A percentile compares a stretch with the other conserved stretches of the same genome.
These are phyloP conservation scores for Brassica juncea DNA, from an alignment of 345 rosid genomes.

Conservation along the genomic window DNA sequence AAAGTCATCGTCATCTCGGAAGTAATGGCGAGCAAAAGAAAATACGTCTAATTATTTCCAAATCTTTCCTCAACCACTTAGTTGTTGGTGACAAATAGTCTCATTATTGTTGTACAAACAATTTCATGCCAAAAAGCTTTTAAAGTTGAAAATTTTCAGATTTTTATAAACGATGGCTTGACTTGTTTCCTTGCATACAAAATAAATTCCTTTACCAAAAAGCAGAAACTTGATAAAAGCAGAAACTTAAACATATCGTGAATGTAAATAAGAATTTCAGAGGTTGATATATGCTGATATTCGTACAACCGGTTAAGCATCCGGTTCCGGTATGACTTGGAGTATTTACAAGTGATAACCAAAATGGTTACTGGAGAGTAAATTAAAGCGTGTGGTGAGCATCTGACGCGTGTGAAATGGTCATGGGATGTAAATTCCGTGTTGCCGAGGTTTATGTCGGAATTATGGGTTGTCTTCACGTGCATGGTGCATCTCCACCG, in stretches of 20 bases:
- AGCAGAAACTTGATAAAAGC: background rate
- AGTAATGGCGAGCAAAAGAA: background rate
- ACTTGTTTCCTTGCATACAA: background rate
- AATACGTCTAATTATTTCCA: background rate
- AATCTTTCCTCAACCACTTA: background rate
- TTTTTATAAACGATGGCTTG: background rate
- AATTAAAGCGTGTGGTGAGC: constrained; percentile 5
- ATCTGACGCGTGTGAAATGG: constrained; percentile 28
- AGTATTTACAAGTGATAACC: background rate
- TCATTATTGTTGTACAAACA: background rate
- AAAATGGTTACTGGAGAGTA: background rate
- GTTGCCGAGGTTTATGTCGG: constrained; percentile 69
- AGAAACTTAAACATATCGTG: background rate
- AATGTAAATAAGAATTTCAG: background rate
- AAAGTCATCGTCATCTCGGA: constrained; percentile 13
- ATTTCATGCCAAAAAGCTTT: background rate
- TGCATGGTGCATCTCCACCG: constrained; percentile 52
- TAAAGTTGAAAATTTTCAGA: background rate
- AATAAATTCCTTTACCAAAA: background rate
- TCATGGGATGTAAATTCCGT: constrained; percentile 40
- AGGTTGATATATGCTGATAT: background rate
- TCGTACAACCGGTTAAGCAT: background rate
- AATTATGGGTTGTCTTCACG: constrained; percentile 57
- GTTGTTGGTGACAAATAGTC: background rate
- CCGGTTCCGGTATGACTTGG: background rate